phyloP scores from a whole-genome alignment of 148 eudicot species.

The Rhododendron kiyosumense region DNA sequence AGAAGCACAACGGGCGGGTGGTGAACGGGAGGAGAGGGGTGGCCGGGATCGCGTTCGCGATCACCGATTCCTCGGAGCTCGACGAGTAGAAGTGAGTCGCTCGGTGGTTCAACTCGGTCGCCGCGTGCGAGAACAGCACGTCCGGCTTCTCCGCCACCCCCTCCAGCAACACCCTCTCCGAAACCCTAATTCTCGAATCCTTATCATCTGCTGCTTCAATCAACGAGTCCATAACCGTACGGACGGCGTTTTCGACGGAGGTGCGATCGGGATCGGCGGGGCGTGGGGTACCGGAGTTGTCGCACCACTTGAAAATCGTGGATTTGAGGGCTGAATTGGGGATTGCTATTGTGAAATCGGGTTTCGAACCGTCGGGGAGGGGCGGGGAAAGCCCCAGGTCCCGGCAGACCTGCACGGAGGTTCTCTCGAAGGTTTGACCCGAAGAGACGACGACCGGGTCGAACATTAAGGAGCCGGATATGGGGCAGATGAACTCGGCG shows the following conservation, averaged over 20 bases:
- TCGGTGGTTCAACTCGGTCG: conserved; percentile 55
- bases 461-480: conserved; percentile 47
- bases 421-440: conserved; percentile 78
- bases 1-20: conserved; percentile 66
- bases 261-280: conserved; percentile 30
- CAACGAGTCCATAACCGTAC: conserved; percentile 7
- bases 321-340: conserved; percentile 66
- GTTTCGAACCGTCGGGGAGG: conserved; percentile 44
- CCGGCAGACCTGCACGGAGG: conserved; percentile 47
- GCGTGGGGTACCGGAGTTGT: conserved; percentile 19
- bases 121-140: conserved; percentile 42
- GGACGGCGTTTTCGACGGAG: conserved; percentile 31
- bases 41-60: conserved; percentile 27
- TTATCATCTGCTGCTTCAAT: neutral
- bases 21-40: conserved; percentile 62
- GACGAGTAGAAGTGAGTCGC: conserved; percentile 44
- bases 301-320: conserved; percentile 65
- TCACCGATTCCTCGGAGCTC: conserved; percentile 85
- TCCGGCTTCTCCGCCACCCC: conserved; percentile 49
- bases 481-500: conserved; percentile 63
- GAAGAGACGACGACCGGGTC: conserved; percentile 73
- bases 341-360: conserved; percentile 44
- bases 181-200: conserved; percentile 23
- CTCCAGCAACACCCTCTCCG: conserved; percentile 52
- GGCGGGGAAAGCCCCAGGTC: conserved; percentile 39